Evolutionary conservation across 108 stramenopile genomes (phyloP).

Genomic region (Cyclotella distinguenda): DNA sequence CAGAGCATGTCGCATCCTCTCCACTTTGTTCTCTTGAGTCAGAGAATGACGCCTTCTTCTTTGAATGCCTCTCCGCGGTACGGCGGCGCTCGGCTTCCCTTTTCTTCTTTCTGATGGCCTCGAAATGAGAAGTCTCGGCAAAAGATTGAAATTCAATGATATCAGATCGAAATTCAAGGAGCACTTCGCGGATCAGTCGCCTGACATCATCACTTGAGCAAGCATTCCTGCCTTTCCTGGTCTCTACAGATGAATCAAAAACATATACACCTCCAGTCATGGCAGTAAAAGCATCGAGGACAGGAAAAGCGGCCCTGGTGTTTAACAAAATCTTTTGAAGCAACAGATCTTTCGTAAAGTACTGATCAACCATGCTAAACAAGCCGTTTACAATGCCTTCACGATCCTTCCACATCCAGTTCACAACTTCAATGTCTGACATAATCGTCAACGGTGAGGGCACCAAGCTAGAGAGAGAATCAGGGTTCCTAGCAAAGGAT

Average conservation of each 20-base stretch:
- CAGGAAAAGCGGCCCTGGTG: conserved; percentile 40
- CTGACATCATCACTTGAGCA: conserved; percentile 51
- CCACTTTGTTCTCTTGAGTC: not conserved
- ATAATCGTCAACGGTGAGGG: conserved; percentile 72
- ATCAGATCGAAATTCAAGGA: conserved; percentile 57
- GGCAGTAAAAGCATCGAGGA: conserved; percentile 39
- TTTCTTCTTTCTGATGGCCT: conserved; percentile 54
- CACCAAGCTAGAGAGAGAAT: conserved; percentile 50
- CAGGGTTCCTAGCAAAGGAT: conserved; percentile 18
- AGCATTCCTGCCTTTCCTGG: conserved; percentile 27
- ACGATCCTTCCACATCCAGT: conserved; percentile 75
- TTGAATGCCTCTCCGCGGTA: conserved; percentile 10
- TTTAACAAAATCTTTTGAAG: conserved; percentile 37
- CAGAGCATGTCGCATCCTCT: not conserved
- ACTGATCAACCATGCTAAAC: conserved; percentile 28
- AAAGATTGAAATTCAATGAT: conserved; percentile 46
- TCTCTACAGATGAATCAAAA: conserved; percentile 1
- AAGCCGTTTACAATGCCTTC: conserved; percentile 62
- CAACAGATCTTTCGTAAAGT: conserved; percentile 50
- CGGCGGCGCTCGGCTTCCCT: conserved; percentile 22
- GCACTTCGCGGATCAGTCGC: conserved; percentile 49
- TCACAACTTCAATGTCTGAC: conserved; percentile 72
- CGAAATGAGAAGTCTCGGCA: conserved; percentile 51
- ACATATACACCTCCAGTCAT: conserved; percentile 35
- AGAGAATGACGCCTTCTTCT: not conserved